A percentile compares a stretch with the other conserved stretches of the same genome.
Conservation (phyloP, 352 stramenopile species). For the Pythium graminicola region DNA sequence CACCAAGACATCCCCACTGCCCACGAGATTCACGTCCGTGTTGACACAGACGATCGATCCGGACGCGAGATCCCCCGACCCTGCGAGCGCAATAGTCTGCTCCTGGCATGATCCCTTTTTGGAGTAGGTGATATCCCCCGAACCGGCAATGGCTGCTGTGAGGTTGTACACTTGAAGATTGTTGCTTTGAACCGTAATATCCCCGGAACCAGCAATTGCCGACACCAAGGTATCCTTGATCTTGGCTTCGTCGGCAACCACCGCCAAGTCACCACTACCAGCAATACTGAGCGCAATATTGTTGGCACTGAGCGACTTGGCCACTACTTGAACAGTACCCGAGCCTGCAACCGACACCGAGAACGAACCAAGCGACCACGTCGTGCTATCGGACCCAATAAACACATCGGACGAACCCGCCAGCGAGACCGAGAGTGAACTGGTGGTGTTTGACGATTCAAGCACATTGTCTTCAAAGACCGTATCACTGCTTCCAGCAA, state of each 20-base stretch:
- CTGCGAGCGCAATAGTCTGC: slow-evolving; percentile 28
- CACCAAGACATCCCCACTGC: slow-evolving; percentile 33
- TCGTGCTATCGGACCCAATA: slow-evolving; percentile 1
- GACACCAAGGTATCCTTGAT: slow-evolving; percentile 13
- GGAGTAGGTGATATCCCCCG: slow-evolving; percentile 33
- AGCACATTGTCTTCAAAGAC: slow-evolving; percentile 28
- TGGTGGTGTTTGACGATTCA: slow-evolving; percentile 2
- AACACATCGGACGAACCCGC: slow-evolving; percentile 15
- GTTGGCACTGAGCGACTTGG: slow-evolving; percentile 12
- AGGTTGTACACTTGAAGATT: slow-evolving; percentile 13
- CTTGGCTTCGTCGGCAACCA: slow-evolving; percentile 23
- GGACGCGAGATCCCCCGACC: slow-evolving; percentile 32
- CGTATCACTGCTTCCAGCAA: slow-evolving; percentile 19
- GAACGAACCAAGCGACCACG: slow-evolving; percentile 12
- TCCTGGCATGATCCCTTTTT: slow-evolving; percentile 20
- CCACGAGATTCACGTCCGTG: slow-evolving; percentile 35
- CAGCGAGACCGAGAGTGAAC: not conserved
- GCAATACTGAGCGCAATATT: slow-evolving; percentile 7
- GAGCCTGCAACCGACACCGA: slow-evolving; percentile 19
- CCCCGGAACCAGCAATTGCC: slow-evolving; percentile 25
- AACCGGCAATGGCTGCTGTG: slow-evolving; percentile 25
- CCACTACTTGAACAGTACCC: slow-evolving; percentile 14
- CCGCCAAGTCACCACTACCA: slow-evolving; percentile 21
- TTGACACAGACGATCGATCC: slow-evolving; percentile 37
- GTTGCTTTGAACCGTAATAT: slow-evolving; percentile 29